These are phyloP conservation scores for Ophiostoma ips DNA, from an alignment of 2,329 filamentous ascomycete species.

Conservation along the genomic window DNA sequence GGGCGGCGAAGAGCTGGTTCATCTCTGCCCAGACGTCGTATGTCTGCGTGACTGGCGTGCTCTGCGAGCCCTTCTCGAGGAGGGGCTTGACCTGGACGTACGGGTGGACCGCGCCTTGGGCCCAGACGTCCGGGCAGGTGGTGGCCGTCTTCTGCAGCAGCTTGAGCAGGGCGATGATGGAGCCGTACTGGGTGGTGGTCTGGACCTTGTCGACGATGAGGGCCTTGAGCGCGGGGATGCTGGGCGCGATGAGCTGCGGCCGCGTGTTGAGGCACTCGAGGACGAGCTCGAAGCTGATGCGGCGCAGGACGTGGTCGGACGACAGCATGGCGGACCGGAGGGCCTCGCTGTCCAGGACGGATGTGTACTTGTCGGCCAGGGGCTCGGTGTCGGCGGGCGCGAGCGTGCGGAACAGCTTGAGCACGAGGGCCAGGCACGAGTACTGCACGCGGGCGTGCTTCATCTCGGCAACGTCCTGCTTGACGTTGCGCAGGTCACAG, in stretches of 20 bases:
- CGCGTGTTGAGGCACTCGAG: conserved; percentile 32
- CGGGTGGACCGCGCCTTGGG: conserved; percentile 39
- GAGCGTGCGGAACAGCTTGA: conserved; percentile 37
- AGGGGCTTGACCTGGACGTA: conserved; percentile 51
- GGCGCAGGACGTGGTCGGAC: conserved; percentile 40
- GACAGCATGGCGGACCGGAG: conserved; percentile 53
- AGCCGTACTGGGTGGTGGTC: conserved; percentile 57
- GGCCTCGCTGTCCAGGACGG: conserved; percentile 49
- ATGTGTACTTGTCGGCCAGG: conserved; percentile 46
- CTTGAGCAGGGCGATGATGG: conserved; percentile 56
- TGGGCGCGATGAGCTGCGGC: conserved; percentile 32
- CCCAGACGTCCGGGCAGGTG: conserved; percentile 59
- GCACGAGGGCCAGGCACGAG: conserved; percentile 39
- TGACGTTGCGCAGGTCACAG: conserved; percentile 79
- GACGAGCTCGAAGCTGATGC: conserved; percentile 37
- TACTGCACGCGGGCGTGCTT: conserved; percentile 69
- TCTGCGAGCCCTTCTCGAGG: conserved; percentile 71
- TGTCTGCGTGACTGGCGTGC: conserved; percentile 32
- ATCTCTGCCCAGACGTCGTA: conserved; percentile 61
- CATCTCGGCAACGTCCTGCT: conserved; percentile 66
- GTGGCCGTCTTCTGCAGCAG: conserved; percentile 53
- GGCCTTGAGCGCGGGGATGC: conserved; percentile 37
- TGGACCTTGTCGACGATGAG: conserved; percentile 60
- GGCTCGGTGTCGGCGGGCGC: conserved; percentile 41
- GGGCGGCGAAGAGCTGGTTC: conserved; percentile 44